phyloP scores from a whole-genome alignment of 768 basidiomycete species.

The Pleurotus salmoneostramineus region DNA sequence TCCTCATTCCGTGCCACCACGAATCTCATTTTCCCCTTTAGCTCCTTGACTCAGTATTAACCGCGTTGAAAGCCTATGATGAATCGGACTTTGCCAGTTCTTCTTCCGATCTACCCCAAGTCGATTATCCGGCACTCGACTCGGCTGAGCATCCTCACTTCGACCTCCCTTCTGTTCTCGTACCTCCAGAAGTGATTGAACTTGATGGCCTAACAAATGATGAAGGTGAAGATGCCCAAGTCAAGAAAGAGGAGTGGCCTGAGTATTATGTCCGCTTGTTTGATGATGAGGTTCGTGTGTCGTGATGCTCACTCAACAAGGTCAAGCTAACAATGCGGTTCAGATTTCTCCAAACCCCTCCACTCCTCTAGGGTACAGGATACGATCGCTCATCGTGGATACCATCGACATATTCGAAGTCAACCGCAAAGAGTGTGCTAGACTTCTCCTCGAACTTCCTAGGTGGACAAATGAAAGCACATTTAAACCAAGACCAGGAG shows the following conservation, averaged over 20 bases:
- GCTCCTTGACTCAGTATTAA: slow-evolving; percentile 74
- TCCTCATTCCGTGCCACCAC: not conserved
- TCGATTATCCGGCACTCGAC: slow-evolving; percentile 44
- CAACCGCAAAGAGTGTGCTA: slow-evolving; percentile 93
- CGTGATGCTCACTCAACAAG: not conserved
- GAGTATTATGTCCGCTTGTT: slow-evolving; percentile 69
- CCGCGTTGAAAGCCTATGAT: slow-evolving; percentile 59
- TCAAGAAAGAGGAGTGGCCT: slow-evolving; percentile 83
- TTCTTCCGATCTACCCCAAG: slow-evolving; percentile 56
- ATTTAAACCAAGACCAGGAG: slow-evolving; percentile 76
- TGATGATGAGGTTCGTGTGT: slow-evolving; percentile 43
- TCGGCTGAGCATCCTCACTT: slow-evolving; percentile 42
- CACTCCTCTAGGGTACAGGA: slow-evolving; percentile 73
- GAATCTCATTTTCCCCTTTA: slow-evolving; percentile 21
- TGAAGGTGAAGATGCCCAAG: slow-evolving; percentile 55
- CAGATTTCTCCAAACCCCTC: slow-evolving; percentile 77
- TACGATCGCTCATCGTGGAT: slow-evolving; percentile 73
- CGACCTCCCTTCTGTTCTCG: slow-evolving; percentile 72
- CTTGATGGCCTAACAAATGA: slow-evolving; percentile 68
- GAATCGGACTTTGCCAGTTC: slow-evolving; percentile 55
- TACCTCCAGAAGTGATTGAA: slow-evolving; percentile 86
- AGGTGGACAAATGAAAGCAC: slow-evolving; percentile 81
- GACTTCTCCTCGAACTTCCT: slow-evolving; percentile 80
- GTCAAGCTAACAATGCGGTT: too few relatives aligned
- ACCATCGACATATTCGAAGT: slow-evolving; percentile 88